Percentiles rank a stretch among this genome's conserved stretches.
Evolutionary conservation across 176 grass and related monocot species (phyloP).

Genomic region (Oryza punctata): DNA sequence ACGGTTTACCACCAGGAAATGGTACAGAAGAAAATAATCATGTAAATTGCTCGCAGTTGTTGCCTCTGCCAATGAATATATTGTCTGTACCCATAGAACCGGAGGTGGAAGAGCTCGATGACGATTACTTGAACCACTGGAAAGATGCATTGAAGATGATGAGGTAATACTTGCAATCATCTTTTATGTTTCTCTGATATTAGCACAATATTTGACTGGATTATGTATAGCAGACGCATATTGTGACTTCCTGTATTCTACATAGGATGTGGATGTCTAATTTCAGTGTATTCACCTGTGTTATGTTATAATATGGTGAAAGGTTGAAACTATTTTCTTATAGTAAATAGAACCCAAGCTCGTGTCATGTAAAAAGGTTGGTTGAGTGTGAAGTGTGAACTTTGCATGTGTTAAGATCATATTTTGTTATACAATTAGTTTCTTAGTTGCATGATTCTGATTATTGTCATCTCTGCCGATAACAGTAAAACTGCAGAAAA

Average conservation of each 20-base stretch:
- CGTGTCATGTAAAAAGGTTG: neutral
- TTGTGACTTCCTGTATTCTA: neutral
- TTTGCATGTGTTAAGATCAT: neutral
- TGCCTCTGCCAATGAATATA: slow-evolving; percentile 33
- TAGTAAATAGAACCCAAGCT: neutral
- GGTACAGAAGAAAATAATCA: slow-evolving; percentile 22
- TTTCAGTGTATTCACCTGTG: too few relatives aligned
- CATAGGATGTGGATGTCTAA: too few relatives aligned
- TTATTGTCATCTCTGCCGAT: neutral
- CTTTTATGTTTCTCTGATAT: slow-evolving; percentile 24
- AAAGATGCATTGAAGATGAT: slow-evolving; percentile 90
- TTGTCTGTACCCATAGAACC: slow-evolving; percentile 54
- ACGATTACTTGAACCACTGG: slow-evolving; percentile 68
- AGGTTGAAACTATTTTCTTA: neutral
- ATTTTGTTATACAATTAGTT: slow-evolving; percentile 1
- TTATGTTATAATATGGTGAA: neutral
- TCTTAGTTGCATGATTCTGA: slow-evolving; percentile 10
- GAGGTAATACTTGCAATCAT: slow-evolving; percentile 56
- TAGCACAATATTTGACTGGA: neutral
- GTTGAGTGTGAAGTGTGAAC: neutral
- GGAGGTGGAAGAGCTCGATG: slow-evolving; percentile 67
- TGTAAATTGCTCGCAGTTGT: slow-evolving; percentile 42
- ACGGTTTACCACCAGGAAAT: slow-evolving; percentile 27
- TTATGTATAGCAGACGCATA: neutral
- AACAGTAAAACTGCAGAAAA: neutral